These are phyloP conservation scores for Carex parvula DNA, from an alignment of 176 grass and related monocot genomes.

Conservation along the genomic window DNA sequence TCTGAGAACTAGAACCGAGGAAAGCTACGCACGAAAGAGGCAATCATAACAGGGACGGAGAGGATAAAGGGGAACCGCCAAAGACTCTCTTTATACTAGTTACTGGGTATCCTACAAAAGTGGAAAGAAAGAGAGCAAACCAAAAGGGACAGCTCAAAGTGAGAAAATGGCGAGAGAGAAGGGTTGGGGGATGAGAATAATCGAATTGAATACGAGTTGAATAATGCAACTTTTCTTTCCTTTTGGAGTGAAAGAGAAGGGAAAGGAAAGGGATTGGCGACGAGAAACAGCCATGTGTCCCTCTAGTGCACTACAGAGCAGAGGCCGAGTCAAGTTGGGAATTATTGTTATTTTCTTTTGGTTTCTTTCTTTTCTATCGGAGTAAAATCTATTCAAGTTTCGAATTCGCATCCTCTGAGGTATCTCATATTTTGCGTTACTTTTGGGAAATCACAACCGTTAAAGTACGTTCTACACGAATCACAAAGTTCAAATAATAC, in stretches of 20 bases:
- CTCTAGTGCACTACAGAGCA: constrained; percentile 3
- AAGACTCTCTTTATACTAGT: not conserved
- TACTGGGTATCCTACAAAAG: constrained; percentile 19
- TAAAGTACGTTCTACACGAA: no score
- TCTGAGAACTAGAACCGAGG: not conserved
- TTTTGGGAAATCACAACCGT: no score
- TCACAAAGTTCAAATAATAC: no score
- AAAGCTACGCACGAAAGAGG: not conserved
- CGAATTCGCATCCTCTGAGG: no score
- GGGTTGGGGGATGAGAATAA: not conserved
- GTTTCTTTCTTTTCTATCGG: not conserved
- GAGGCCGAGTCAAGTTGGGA: not conserved
- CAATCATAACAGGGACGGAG: constrained; percentile 23
- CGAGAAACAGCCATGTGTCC: constrained; percentile 14
- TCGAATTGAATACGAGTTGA: not conserved
- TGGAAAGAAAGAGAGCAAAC: not conserved
- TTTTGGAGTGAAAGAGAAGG: not conserved
- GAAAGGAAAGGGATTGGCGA: not conserved
- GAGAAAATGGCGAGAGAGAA: not conserved
- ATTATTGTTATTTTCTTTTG: not conserved
- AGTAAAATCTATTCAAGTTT: not conserved
- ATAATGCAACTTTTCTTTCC: not conserved
- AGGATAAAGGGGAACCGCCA: constrained; percentile 17
- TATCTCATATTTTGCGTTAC: no score
- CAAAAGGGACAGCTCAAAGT: constrained; percentile 10